Percentiles rank a stretch among this genome's conserved stretches.
phyloP scores from a whole-genome alignment of 345 rosid genomes.

The Trapa bicornis region DNA sequence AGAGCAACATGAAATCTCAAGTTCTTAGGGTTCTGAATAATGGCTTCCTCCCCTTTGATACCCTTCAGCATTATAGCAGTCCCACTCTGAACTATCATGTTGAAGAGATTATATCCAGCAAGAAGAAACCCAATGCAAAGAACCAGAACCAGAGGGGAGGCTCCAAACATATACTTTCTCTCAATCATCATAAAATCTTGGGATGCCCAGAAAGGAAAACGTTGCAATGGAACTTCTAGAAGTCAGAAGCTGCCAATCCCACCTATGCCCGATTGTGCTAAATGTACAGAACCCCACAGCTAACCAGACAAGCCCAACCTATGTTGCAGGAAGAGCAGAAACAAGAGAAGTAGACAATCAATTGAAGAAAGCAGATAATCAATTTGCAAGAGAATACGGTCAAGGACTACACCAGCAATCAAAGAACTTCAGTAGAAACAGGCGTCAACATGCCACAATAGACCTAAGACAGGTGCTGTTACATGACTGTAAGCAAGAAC shows the following conservation, averaged over 20 bases:
- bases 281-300: not conserved
- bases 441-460: not conserved
- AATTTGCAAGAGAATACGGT: not conserved
- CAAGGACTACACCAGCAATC: not conserved
- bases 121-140: conserved; percentile 41
- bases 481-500: not conserved
- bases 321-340: not conserved
- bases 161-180: conserved; percentile 33
- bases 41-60: conserved; percentile 8
- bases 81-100: conserved; percentile 21
- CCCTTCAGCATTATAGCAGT: not conserved
- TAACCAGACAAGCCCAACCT: not conserved
- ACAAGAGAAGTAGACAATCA: not conserved
- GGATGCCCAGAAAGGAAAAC: not conserved
- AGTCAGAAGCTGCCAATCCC: not conserved
- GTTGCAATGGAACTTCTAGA: not conserved
- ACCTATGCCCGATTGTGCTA: not conserved
- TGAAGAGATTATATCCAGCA: conserved; percentile 44
- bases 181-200: conserved; percentile 18
- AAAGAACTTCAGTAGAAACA: not conserved
- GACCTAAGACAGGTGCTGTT: not conserved
- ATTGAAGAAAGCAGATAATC: not conserved
- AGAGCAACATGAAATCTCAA: conserved; percentile 51
- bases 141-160: conserved; percentile 35
- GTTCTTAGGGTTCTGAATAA: conserved; percentile 10